Base-by-base conservation (phyloP, 257 asterid species). In the Nicotiana attenuata region DNA sequence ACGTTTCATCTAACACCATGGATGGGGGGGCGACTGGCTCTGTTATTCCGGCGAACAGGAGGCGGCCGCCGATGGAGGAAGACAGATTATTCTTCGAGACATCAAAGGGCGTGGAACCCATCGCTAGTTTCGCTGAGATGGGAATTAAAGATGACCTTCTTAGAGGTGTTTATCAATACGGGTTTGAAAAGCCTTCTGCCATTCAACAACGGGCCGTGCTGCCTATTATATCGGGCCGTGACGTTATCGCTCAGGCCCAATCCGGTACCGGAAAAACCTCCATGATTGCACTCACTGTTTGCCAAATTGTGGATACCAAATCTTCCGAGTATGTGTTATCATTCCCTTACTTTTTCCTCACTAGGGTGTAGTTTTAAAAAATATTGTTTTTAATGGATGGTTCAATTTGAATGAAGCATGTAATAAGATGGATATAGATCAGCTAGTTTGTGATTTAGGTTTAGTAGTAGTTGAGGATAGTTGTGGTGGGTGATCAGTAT, bases 171-270 rank as follows among this genome's bases (percentile, higher is more conserved):
- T 93, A 91, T 87, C 87, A 89, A 47, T 91, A 92, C 84, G 98
- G 98, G 3, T 95, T 95, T 77, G 98, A 95, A 87, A 95, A 93
- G 85, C 99, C 99, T 80, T 93, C 97, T 1, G 99, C 99, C 2
- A 95, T 93, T 55, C 98, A 93, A 80, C 99, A 95, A 77, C 92
- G 97, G 26, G 98, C 98, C 7, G 94, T 95, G 26, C 88, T 90
- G 16, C 97, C 98, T 0, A 95, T 93, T 41, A 90, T 95, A 31
- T 78, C 90, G 28, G 98, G 98, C 1, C 98, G 98, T 50, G 98
- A 95, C 71, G 97, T 95, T 71, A 95, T 93, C 9, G 98, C 97
- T 61, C 98, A 93, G 87, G 98, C 98, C 35, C 98, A 95, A 81
- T 91, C 97, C 5, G 98, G 98, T 63, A 94, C 97, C 16, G 98